A percentile compares a stretch with the other conserved stretches of the same genome.
Conservation (phyloP, 2,329 filamentous ascomycete genomes). For the Diaporthe sp. region DNA sequence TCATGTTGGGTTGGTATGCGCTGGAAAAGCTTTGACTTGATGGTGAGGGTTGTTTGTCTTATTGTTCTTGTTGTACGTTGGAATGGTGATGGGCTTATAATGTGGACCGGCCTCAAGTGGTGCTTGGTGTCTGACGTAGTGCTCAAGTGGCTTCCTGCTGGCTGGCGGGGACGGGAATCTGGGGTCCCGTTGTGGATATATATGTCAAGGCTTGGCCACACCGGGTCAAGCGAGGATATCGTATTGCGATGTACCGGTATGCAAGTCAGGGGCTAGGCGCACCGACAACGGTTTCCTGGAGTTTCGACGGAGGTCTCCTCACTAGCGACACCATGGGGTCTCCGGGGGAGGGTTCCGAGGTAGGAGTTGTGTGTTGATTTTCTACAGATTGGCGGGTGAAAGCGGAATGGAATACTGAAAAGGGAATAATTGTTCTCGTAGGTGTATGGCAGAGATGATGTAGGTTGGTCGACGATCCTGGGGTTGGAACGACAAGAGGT, state of each 20-base stretch:
- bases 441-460: constrained; percentile 15
- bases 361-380: constrained; percentile 32
- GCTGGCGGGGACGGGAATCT: constrained; percentile 32
- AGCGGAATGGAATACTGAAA: constrained; percentile 10
- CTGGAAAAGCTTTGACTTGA: background rate
- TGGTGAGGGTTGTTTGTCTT: background rate
- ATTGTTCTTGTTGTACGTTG: background rate
- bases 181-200: constrained; percentile 38
- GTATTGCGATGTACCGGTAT: constrained; percentile 34
- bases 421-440: constrained; percentile 6
- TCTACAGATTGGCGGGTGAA: constrained; percentile 14
- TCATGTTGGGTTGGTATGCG: constrained; percentile 28
- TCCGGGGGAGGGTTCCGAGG: constrained; percentile 34
- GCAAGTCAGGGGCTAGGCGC: constrained; percentile 44
- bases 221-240: constrained; percentile 30
- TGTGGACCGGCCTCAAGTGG: constrained; percentile 1
- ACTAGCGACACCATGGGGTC: constrained; percentile 59
- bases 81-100: background rate
- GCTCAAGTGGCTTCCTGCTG: constrained; percentile 12
- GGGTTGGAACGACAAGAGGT: constrained; percentile 37
- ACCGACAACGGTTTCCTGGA: constrained; percentile 45
- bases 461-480: constrained; percentile 36
- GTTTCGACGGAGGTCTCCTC: constrained; percentile 49
- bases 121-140: constrained; percentile 21
- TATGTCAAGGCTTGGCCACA: constrained; percentile 34